Evolutionary conservation across 176 grass and related monocot species (phyloP).

Genomic region (Elaeis guineensis): DNA sequence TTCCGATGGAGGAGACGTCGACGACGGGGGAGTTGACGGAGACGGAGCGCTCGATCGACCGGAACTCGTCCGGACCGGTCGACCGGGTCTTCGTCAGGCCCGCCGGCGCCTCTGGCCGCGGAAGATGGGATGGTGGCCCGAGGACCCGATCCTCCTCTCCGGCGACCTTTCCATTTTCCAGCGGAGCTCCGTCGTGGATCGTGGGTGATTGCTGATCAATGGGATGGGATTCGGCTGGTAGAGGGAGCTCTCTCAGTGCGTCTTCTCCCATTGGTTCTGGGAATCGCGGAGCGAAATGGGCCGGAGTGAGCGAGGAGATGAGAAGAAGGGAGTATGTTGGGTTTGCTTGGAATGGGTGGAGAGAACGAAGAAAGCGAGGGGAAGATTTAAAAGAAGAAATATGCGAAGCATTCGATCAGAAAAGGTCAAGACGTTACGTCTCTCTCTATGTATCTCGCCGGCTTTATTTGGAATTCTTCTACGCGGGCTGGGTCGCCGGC

Average conservation of each 20-base stretch:
- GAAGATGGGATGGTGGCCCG: slow-evolving; percentile 4
- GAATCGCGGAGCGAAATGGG: too few species aligned
- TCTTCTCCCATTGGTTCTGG: slow-evolving; percentile 41
- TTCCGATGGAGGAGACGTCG: slow-evolving; percentile 60
- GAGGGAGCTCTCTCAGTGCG: slow-evolving; percentile 39
- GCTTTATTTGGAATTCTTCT: background rate
- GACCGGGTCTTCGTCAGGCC: slow-evolving; percentile 8
- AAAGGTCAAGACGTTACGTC: background rate
- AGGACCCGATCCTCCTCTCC: background rate
- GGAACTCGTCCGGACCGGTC: slow-evolving; percentile 28
- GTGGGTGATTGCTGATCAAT: background rate
- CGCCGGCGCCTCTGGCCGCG: slow-evolving; percentile 14
- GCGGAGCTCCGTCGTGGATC: background rate
- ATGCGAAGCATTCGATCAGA: background rate
- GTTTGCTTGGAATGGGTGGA: too few species aligned
- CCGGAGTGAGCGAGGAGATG: background rate
- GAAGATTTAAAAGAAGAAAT: too few species aligned
- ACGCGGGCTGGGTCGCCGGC: slow-evolving; percentile 13
- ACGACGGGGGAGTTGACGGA: slow-evolving; percentile 45
- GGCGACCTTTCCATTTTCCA: background rate
- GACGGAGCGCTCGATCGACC: slow-evolving; percentile 44
- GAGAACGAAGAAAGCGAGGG: too few species aligned
- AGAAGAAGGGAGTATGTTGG: background rate
- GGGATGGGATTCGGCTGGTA: slow-evolving; percentile 24
- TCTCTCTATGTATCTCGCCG: too few species aligned